Evolutionary conservation across 495 filamentous ascomycete species (phyloP).

Genomic region (Xeromyces bisporus): DNA sequence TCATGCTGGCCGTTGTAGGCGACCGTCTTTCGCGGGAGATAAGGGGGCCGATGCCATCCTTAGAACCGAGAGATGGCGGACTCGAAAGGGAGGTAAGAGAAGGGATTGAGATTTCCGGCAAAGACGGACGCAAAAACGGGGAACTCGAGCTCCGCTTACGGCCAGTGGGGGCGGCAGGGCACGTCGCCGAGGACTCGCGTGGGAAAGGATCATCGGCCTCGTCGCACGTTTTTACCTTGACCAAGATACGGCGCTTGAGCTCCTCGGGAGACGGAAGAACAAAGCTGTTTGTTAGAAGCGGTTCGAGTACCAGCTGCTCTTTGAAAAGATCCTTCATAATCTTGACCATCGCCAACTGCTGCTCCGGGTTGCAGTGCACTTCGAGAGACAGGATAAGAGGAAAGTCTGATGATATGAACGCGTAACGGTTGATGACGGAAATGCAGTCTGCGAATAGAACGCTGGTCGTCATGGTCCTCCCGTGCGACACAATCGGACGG

Average conservation of each 20-base stretch:
- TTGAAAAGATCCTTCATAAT: constrained; percentile 76
- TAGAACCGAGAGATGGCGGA: constrained; percentile 34
- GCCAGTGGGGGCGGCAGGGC: constrained; percentile 30
- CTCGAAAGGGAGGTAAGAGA: constrained; percentile 39
- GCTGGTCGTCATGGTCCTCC: constrained; percentile 69
- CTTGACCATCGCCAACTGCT: constrained; percentile 77
- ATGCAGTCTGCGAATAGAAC: constrained; percentile 82
- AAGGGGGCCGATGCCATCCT: constrained; percentile 22
- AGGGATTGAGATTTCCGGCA: constrained; percentile 36
- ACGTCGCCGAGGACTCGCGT: constrained; percentile 12
- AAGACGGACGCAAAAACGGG: constrained; percentile 43
- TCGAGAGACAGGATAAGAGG: constrained; percentile 90
- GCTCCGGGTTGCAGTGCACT: constrained; percentile 72
- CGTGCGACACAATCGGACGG: constrained; percentile 76
- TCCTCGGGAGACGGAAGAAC: constrained; percentile 73
- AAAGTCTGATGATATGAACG: constrained; percentile 64
- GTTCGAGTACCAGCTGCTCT: constrained; percentile 57
- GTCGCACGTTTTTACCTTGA: constrained; percentile 74
- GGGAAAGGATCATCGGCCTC: constrained; percentile 24
- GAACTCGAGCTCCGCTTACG: constrained; percentile 72
- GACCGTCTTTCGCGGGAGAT: constrained; percentile 32
- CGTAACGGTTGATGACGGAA: constrained; percentile 81
- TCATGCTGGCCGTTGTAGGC: constrained; percentile 37
- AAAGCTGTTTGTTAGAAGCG: constrained; percentile 44
- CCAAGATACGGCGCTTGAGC: constrained; percentile 61